Conservation (phyloP, 2,329 filamentous ascomycete species). For the Aspergillus sp. region DNA sequence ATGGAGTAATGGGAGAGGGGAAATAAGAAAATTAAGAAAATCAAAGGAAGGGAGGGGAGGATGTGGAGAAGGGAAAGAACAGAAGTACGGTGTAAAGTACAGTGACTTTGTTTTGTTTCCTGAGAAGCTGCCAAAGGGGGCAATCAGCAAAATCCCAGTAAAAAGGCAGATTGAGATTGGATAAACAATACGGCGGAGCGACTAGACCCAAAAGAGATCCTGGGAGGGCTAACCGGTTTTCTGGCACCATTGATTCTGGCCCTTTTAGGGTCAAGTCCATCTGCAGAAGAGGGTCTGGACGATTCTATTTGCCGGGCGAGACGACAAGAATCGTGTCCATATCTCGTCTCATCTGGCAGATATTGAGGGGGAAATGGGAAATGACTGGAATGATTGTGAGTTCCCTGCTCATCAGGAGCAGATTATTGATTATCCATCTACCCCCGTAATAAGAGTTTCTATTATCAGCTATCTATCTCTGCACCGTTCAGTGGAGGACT, state of each 20-base stretch:
- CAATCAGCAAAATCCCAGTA: not conserved
- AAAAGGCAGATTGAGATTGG: not conserved
- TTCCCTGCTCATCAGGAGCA: not conserved
- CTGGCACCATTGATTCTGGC: constrained; percentile 2
- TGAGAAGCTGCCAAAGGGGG: too few relatives aligned
- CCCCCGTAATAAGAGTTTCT: too few relatives aligned
- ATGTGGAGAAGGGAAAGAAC: not conserved
- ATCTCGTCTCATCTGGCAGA: not conserved
- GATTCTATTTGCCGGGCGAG: not conserved
- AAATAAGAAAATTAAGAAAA: too few relatives aligned
- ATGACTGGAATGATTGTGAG: not conserved
- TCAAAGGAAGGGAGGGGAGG: too few relatives aligned
- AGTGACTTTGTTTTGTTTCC: too few relatives aligned
- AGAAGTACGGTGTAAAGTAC: not conserved
- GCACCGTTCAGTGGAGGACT: not conserved
- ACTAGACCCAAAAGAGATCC: not conserved
- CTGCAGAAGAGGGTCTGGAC: constrained; percentile 2
- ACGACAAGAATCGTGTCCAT: not conserved
- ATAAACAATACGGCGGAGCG: not conserved
- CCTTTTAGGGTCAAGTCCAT: not conserved
- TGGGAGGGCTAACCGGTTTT: constrained; percentile 1
- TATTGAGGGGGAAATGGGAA: not conserved
- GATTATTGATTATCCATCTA: not conserved
- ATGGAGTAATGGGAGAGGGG: not conserved
- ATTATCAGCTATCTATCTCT: too few relatives aligned